Percentiles rank a stretch among this genome's conserved stretches.
Evolutionary conservation across 2,329 filamentous ascomycete genomes (phyloP).

Genomic region (Monascus ruber): DNA sequence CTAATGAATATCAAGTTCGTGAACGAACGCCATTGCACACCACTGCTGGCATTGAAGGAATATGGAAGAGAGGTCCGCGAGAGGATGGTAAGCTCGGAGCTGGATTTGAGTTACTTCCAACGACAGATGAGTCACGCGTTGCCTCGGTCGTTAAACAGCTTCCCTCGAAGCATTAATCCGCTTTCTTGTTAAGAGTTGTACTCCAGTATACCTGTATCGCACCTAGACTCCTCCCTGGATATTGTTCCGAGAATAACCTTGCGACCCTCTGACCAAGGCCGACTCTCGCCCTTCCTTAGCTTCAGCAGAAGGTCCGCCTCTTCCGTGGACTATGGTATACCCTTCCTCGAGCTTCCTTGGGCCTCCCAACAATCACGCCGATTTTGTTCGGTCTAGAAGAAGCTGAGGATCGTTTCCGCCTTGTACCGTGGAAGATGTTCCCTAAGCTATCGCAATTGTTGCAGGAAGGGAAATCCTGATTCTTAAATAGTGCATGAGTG

Average conservation of each 20-base stretch:
- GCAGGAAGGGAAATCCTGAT: too few relatives aligned
- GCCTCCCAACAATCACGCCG: too few relatives aligned
- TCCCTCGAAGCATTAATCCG: neutral
- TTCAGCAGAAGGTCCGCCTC: slow-evolving; percentile 6
- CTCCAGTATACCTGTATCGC: neutral
- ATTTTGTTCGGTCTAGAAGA: too few relatives aligned
- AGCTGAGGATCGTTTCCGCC: too few relatives aligned
- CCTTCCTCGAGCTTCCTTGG: slow-evolving; percentile 4
- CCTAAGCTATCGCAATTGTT: too few relatives aligned
- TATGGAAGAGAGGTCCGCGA: too few relatives aligned
- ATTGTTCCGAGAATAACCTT: neutral
- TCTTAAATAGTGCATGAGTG: too few relatives aligned
- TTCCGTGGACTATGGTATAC: slow-evolving; percentile 4
- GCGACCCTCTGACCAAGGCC: slow-evolving; percentile 6
- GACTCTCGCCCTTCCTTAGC: slow-evolving; percentile 5
- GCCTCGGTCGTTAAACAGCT: neutral
- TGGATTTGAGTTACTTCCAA: too few relatives aligned
- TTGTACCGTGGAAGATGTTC: too few relatives aligned
- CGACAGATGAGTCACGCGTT: neutral
- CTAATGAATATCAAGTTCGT: neutral
- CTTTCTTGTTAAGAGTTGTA: neutral
- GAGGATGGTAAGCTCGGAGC: too few relatives aligned
- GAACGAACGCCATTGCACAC: neutral
- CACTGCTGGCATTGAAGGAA: neutral
- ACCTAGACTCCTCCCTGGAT: neutral